Evolutionary conservation across 441 rosid species (phyloP), one percentile per base, ranked within the genome.

Genomic region (Jatropha multifida): DNA sequence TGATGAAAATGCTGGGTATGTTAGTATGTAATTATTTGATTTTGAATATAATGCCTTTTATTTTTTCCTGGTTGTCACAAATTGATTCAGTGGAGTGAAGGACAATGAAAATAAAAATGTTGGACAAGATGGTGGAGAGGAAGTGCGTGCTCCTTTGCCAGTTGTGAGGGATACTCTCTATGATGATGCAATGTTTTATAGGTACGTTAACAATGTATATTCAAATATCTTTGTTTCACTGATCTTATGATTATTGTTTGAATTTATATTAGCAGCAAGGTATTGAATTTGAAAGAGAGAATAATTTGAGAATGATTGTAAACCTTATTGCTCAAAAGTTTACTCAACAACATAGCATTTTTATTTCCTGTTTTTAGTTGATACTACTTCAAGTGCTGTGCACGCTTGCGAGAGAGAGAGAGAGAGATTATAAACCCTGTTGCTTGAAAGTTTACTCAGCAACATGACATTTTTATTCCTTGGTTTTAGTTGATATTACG

Each of bases 141-240:
- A 88, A 81, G 95, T 94, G 63, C 99, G 98, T 40, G 79, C 99
- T 82, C 97, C 99, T 75, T 82, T 96, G 37, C 98, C 98, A 52
- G 97, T 92, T 79, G 92, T 89, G 72, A 90, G 98, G 84, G 99
- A 96, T 78, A 93, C 98, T 41, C 98, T 96, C 56, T 93, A 93
- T 83, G 97, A 90, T 32, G 92, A 91, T 82, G 74, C 91, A 3
- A 71, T 86, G 83, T 65, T 86, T 74, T 84, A 82, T 69, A 89
- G 88, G 99, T 93, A 85, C 77, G 83, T 76, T 77, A 40, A 58
- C 63, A 52, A 55, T 67, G 18, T 46, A 46, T 7, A 7, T 10
- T 23, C 3, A 32, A 11, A 1, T n/a, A n/a, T 54, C 27, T 68
- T 23, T n/a, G 7, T 56, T 58, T 58, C 62, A 70, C 32, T 73